Evolutionary conservation across 495 filamentous ascomycete species (phyloP), one percentile per base, ranked within the genome.

Genomic region (Penicillium cataractarum): DNA sequence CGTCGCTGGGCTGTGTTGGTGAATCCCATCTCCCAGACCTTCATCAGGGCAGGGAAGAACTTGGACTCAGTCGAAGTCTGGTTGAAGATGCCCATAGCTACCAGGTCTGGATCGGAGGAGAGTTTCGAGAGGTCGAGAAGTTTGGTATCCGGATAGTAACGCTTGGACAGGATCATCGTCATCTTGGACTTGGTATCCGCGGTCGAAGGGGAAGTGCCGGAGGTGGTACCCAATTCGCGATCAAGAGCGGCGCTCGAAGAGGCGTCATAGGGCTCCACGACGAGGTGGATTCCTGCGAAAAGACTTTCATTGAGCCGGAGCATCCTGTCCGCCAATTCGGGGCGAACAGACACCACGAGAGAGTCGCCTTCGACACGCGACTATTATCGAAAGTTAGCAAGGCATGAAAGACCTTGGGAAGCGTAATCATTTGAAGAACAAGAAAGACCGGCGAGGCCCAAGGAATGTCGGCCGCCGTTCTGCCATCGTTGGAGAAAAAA

Each of bases 21-120:
- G 77, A 95, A 95, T 29, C 86, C 80, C 65, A 84, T 76, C 33
- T 91, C 88, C 71, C 89, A 90, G 35, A 97, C 83, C 58, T 85
- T 87, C 89, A 97, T 92, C 32, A 97, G 79, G 3, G 89, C 93
- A 39, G 90, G 90, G 76, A 97, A 97, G 61, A 97, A 88, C 70
- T 97, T 98, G 51, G 88, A 86, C 29, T 89, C 86, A n/a, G 86
- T 88, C 2, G 87, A 84, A 29, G 80, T 83, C 49, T 78, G 82
- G 60, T 86, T 81, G 76, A 97, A 96, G 37, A 93, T 87, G 24
- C 92, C 91, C 79, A 91, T 87, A 24, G 83, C 78, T 35, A 81
- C 72, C 3, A 97, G 80, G 54, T 85, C 83, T 1, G 83, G 74
- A 67, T 98, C 94, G 35, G 79, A 75, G 29, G 81, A 87, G 8